Evolutionary conservation across 164 flowering plant genomes (phyloP), one percentile per base, ranked within the genome.

Genomic region (Annona cherimola): DNA sequence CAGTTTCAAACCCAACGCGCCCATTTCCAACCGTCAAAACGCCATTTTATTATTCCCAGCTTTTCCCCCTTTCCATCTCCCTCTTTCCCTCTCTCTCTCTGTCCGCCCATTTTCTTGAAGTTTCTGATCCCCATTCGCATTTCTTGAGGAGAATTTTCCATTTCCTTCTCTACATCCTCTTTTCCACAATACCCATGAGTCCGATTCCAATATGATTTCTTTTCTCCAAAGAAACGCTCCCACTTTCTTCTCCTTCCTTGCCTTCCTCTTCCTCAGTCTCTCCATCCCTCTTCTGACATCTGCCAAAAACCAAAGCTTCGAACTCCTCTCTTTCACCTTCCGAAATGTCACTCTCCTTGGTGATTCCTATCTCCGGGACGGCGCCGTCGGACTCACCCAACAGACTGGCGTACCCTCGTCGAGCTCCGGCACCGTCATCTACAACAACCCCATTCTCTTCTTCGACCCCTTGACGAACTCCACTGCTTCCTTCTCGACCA

Each of bases 261-360:
- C 68, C 44, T 57, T 73, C 77, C 72, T 72, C 69, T 2, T 66
- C 26, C 20, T 11, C 3, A 39, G 11, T 67, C 46, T 69, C 61
- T 69, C 62, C 45, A 44, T 57, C 54, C 16, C 43, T 19, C 45
- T 40, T 3, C 39, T 66, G 1, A 20, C 76, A 7, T 16, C 16
- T 1, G 77, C 83, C 4, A 57, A 76, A 9, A 83, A 82, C 54
- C 19, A 79, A 40, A 81, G 67, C 46, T 81, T 90, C 69, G 79
- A 83, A 35, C 90, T 90, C 85, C 70, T 80, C 2, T 85, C 83
- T 44, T 87, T 92, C 84, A 74, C 76, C 45, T 74, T 86, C 77
- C 86, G 91, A 2, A 90, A 90, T 76, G 71, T 94, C 78, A 92
- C 92, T 44, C 89, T 94, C 45, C 89, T 94, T 42, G 98, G 98